Conservation (phyloP, 345 rosid species). For the Gossypium raimondii region DNA sequence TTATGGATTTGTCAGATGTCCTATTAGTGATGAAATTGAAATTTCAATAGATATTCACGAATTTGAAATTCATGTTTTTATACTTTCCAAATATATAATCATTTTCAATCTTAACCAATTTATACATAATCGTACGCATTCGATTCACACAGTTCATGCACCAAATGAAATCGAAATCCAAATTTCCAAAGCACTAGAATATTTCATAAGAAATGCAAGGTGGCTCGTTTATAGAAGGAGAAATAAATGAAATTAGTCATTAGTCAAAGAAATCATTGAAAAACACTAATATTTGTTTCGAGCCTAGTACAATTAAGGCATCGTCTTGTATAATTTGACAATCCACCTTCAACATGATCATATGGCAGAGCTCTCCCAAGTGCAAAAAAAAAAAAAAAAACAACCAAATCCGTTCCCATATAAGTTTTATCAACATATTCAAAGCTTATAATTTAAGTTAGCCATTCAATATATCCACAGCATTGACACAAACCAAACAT, state of each 20-base stretch:
- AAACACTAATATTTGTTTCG: background rate
- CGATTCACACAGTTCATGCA: too few relatives aligned
- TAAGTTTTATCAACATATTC: background rate
- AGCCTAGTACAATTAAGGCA: background rate
- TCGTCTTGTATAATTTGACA: background rate
- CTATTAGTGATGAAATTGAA: too few relatives aligned
- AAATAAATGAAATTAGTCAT: too few relatives aligned
- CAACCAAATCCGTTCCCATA: background rate
- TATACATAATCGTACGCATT: too few relatives aligned
- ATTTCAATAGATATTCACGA: too few relatives aligned
- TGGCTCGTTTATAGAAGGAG: background rate
- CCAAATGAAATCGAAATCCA: too few relatives aligned
- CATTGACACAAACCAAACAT: background rate
- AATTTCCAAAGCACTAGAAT: background rate
- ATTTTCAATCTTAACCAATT: too few relatives aligned
- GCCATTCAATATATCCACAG: background rate
- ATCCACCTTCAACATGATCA: background rate
- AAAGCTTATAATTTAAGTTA: background rate
- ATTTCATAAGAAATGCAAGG: background rate
- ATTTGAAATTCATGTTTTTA: too few relatives aligned
- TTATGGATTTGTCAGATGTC: background rate
- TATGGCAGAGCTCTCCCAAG: background rate
- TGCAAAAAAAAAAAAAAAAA: background rate
- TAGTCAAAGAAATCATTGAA: background rate
- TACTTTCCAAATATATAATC: too few relatives aligned